Evolutionary conservation across 2,329 filamentous ascomycete species (phyloP).

Genomic region (Periconia digitata): DNA sequence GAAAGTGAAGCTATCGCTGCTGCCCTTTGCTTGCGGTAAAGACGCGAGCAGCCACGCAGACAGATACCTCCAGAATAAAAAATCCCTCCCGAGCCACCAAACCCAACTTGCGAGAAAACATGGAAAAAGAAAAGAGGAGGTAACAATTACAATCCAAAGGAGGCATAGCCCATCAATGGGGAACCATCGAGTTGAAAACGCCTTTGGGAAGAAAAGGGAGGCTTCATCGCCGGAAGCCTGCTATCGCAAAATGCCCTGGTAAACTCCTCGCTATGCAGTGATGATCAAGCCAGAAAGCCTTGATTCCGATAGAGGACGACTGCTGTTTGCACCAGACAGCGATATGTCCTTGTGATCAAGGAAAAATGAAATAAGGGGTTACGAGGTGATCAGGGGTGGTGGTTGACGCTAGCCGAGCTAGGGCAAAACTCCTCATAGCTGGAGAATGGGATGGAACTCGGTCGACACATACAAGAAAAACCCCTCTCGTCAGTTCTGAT

Average conservation of each 20-base stretch:
- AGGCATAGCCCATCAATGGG: background rate
- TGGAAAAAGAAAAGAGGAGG: background rate
- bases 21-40: too few species aligned
- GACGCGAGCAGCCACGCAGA: too few species aligned
- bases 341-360: background rate
- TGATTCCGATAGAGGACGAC: background rate
- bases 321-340: background rate
- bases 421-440: background rate
- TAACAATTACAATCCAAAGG: background rate
- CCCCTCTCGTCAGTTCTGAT: background rate
- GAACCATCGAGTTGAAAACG: background rate
- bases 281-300: constrained; percentile 3
- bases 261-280: constrained; percentile 39
- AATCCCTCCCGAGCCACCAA: too few species aligned
- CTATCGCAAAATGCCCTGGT: constrained; percentile 6
- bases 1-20: background rate
- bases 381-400: constrained; percentile 7
- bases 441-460: background rate
- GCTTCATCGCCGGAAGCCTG: constrained; percentile 20
- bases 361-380: constrained; percentile 4
- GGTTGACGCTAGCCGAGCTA: constrained; percentile 8
- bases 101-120: background rate
- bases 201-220: background rate
- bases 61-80: too few species aligned
- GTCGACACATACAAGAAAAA: background rate